Conservation (phyloP, 192 early-diverging fungal species). For the Oehlia diaphana region DNA sequence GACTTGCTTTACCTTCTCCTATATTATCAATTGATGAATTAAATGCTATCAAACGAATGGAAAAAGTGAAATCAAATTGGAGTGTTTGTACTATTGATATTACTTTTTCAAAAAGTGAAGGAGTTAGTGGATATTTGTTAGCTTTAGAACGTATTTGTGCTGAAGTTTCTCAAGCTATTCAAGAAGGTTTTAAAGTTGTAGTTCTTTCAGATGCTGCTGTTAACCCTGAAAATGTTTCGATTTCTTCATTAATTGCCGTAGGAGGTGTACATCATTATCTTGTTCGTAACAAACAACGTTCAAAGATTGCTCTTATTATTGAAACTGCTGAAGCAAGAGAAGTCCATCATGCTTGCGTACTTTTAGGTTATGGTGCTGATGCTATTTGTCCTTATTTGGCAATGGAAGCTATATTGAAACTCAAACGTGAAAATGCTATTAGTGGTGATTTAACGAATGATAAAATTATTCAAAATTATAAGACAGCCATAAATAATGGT, state of each 20-base stretch:
- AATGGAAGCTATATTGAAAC: slow-evolving; percentile 85
- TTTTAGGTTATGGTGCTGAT: slow-evolving; percentile 95
- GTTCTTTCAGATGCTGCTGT: slow-evolving; percentile 79
- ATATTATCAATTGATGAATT: slow-evolving; percentile 85
- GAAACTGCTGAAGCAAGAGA: slow-evolving; percentile 95
- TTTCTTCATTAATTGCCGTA: slow-evolving; percentile 83
- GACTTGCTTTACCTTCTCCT: slow-evolving; percentile 82
- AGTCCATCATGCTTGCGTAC: slow-evolving; percentile 93
- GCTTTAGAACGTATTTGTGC: slow-evolving; percentile 87
- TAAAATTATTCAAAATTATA: slow-evolving; percentile 79
- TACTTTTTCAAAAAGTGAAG: slow-evolving; percentile 76
- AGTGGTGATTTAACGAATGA: slow-evolving; percentile 62
- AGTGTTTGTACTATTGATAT: slow-evolving; percentile 80
- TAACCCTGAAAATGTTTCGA: slow-evolving; percentile 66
- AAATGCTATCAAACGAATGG: slow-evolving; percentile 73
- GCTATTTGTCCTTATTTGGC: slow-evolving; percentile 93
- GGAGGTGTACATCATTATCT: slow-evolving; percentile 95
- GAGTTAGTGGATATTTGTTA: slow-evolving; percentile 71
- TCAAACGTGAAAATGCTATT: slow-evolving; percentile 80
- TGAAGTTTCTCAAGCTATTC: slow-evolving; percentile 81
- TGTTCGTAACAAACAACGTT: slow-evolving; percentile 84
- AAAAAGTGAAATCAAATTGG: slow-evolving; percentile 71
- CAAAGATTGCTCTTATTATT: slow-evolving; percentile 82
- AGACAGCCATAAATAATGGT: slow-evolving; percentile 88
- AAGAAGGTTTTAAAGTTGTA: slow-evolving; percentile 76